phyloP scores from a whole-genome alignment of 495 filamentous ascomycete species.

The Parachaetomium inaequale region DNA sequence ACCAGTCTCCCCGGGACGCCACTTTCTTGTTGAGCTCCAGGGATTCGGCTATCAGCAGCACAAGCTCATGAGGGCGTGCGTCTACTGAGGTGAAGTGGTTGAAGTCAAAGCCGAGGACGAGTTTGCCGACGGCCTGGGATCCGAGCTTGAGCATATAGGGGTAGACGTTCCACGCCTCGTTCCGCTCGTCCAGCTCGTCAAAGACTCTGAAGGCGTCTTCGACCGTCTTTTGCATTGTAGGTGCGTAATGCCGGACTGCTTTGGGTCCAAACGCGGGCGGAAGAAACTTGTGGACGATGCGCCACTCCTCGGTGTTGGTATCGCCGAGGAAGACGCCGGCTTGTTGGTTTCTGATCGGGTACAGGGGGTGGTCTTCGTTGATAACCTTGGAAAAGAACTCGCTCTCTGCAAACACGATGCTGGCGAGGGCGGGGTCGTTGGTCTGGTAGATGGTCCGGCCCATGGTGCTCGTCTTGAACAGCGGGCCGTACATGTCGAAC shows the following conservation, averaged over 20 bases:
- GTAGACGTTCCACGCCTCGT: slow-evolving; percentile 55
- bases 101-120: slow-evolving; percentile 49
- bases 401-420: slow-evolving; percentile 42
- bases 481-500: slow-evolving; percentile 49
- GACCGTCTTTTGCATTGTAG: slow-evolving; percentile 50
- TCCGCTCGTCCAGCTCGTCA: slow-evolving; percentile 48
- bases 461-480: slow-evolving; percentile 54
- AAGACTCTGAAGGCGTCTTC: slow-evolving; percentile 48
- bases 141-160: slow-evolving; percentile 59
- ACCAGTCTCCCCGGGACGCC: slow-evolving; percentile 48
- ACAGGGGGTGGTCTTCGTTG: slow-evolving; percentile 48
- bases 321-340: slow-evolving; percentile 52
- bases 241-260: slow-evolving; percentile 54
- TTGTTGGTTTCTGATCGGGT: slow-evolving; percentile 44
- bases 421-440: slow-evolving; percentile 45
- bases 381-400: slow-evolving; percentile 54
- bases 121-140: slow-evolving; percentile 50
- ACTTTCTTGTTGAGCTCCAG: slow-evolving; percentile 51
- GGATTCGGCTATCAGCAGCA: background rate
- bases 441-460: slow-evolving; percentile 50
- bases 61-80: slow-evolving; percentile 25
- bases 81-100: slow-evolving; percentile 48
- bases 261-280: slow-evolving; percentile 53
- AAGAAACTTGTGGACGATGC: slow-evolving; percentile 52
- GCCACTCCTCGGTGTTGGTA: slow-evolving; percentile 48